Conservation (phyloP, 2,329 filamentous ascomycete genomes). For the Ceratocystiopsis sp. region DNA sequence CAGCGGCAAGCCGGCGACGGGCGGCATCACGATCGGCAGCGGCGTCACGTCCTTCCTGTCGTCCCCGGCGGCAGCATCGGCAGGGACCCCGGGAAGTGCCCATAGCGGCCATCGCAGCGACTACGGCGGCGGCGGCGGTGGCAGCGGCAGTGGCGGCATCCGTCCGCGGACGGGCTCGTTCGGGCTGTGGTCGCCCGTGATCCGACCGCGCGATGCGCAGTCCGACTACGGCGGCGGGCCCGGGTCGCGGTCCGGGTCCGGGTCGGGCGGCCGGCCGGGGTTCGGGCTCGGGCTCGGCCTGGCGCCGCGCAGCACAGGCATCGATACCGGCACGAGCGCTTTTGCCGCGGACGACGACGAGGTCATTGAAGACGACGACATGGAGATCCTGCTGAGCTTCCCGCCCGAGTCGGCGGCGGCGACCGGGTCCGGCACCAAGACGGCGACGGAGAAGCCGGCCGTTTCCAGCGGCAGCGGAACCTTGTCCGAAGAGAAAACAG, state of each 20-base stretch:
- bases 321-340: neutral
- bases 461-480: too few species aligned
- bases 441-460: too few species aligned
- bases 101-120: too few species aligned
- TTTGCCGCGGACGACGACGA: slow-evolving; percentile 15
- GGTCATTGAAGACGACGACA: slow-evolving; percentile 24
- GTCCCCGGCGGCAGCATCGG: neutral
- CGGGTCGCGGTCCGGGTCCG: too few species aligned
- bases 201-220: neutral
- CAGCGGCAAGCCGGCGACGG: neutral
- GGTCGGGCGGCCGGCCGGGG: too few species aligned
- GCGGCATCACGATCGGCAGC: slow-evolving; percentile 24
- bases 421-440: too few species aligned
- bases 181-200: slow-evolving; percentile 29
- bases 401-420: slow-evolving; percentile 1
- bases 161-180: slow-evolving; percentile 24
- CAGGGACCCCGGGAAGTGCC: too few species aligned
- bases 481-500: too few species aligned
- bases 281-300: too few species aligned
- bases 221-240: neutral
- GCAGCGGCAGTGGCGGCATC: too few species aligned
- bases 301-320: too few species aligned
- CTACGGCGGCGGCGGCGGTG: too few species aligned
- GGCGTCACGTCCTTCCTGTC: slow-evolving; percentile 17
- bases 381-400: slow-evolving; percentile 10